Evolutionary conservation across 176 grass and related monocot genomes (phyloP).

Genomic region (Oryza coarctata): DNA sequence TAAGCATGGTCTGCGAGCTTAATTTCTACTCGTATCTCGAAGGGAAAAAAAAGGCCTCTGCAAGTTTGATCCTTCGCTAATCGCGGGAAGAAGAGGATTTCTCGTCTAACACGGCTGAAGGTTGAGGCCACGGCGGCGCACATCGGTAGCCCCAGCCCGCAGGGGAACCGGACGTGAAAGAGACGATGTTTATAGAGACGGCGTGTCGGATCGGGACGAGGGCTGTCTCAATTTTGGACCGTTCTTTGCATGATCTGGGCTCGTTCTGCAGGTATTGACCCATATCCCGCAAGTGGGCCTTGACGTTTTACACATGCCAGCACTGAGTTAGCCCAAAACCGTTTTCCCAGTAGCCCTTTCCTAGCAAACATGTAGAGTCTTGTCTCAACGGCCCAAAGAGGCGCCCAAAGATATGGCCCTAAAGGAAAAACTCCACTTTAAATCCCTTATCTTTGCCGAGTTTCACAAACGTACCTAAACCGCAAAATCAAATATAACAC

Average conservation of each 20-base stretch:
- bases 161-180: neutral
- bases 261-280: neutral
- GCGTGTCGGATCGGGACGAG: neutral
- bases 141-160: neutral
- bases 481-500: too few species aligned
- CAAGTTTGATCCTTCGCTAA: neutral
- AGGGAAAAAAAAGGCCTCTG: neutral
- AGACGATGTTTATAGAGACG: neutral
- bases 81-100: too few species aligned
- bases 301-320: neutral
- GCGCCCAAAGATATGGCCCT: too few species aligned
- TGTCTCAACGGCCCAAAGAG: neutral
- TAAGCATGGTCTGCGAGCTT: neutral
- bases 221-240: neutral
- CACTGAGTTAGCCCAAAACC: neutral
- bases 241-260: neutral
- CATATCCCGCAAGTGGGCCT: neutral
- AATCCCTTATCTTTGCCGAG: too few species aligned
- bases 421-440: too few species aligned
- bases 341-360: neutral
- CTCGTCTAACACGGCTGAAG: neutral
- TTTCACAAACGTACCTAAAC: too few species aligned
- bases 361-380: neutral
- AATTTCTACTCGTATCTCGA: too few species aligned
- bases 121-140: neutral